phyloP scores from a whole-genome alignment of 257 asterid species.

The Solanum lycopersicoides region DNA sequence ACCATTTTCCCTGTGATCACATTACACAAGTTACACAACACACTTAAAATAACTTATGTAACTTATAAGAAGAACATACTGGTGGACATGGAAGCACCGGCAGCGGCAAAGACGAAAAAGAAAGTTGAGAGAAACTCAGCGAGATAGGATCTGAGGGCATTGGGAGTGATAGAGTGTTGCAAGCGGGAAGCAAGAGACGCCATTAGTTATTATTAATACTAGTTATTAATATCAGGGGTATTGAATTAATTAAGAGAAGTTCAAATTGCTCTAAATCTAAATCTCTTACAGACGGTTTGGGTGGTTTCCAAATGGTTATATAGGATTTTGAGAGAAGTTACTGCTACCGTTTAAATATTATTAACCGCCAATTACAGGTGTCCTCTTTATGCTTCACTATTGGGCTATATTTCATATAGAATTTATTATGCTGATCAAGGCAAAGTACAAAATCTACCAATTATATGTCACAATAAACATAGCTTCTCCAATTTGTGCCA shows the following conservation, averaged over 20 bases:
- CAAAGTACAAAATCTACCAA: too few relatives aligned
- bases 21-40: neutral
- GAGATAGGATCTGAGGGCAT: slow-evolving; percentile 68
- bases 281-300: neutral
- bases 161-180: slow-evolving; percentile 40
- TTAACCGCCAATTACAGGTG: slow-evolving; percentile 30
- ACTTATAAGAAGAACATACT: slow-evolving; percentile 20
- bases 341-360: slow-evolving; percentile 26
- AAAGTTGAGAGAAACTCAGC: slow-evolving; percentile 89
- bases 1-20: slow-evolving; percentile 31
- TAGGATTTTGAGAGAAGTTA: slow-evolving; percentile 14
- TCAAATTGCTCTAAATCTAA: neutral
- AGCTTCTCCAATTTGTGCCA: neutral
- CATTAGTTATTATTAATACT: slow-evolving; percentile 14
- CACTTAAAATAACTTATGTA: too few relatives aligned
- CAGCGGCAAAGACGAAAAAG: slow-evolving; percentile 66
- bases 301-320: slow-evolving; percentile 6
- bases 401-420: neutral
- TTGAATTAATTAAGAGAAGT: neutral
- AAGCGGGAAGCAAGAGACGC: slow-evolving; percentile 54
- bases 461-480: neutral
- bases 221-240: neutral
- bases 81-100: slow-evolving; percentile 59
- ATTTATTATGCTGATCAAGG: too few relatives aligned
- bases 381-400: neutral